Evolutionary conservation across 257 asterid genomes (phyloP).

Genomic region (Solanum chmielewskii): DNA sequence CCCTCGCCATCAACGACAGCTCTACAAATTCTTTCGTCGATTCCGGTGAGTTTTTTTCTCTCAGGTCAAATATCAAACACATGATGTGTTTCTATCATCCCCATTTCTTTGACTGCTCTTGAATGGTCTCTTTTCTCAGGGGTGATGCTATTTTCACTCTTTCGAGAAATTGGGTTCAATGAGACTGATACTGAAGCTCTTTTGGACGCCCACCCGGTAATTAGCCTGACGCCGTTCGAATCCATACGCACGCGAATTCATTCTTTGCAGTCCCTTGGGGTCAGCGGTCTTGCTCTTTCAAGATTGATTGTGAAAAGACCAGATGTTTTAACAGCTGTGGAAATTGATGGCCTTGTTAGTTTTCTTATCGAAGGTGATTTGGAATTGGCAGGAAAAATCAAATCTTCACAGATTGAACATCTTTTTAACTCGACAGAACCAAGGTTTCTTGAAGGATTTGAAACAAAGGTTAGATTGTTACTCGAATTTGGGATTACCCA

Average conservation of each 20-base stretch:
- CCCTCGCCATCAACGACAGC: not conserved
- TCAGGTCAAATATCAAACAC: not conserved
- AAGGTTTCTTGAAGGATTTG: slow-evolving; percentile 45
- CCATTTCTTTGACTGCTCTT: not conserved
- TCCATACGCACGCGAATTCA: slow-evolving; percentile 35
- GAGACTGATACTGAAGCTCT: slow-evolving; percentile 50
- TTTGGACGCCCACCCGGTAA: slow-evolving; percentile 24
- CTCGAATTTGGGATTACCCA: slow-evolving; percentile 43
- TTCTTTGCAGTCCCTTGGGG: slow-evolving; percentile 41
- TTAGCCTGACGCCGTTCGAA: slow-evolving; percentile 33
- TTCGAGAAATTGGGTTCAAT: slow-evolving; percentile 56
- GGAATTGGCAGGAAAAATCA: slow-evolving; percentile 43
- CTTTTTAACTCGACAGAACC: slow-evolving; percentile 41
- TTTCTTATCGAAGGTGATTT: slow-evolving; percentile 22
- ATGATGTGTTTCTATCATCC: not conserved
- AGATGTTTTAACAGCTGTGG: slow-evolving; percentile 40
- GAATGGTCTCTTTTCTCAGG: slow-evolving; percentile 19
- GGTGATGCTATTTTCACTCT: slow-evolving; percentile 29
- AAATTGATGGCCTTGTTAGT: slow-evolving; percentile 24
- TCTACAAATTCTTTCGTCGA: not conserved
- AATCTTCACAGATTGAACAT: slow-evolving; percentile 42
- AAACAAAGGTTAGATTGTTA: slow-evolving; percentile 43
- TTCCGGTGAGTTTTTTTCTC: not conserved
- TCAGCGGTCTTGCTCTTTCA: slow-evolving; percentile 37
- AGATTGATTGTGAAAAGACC: slow-evolving; percentile 49